Evolutionary conservation across 306 rosid species (phyloP).

Genomic region (Castanea crenata): DNA sequence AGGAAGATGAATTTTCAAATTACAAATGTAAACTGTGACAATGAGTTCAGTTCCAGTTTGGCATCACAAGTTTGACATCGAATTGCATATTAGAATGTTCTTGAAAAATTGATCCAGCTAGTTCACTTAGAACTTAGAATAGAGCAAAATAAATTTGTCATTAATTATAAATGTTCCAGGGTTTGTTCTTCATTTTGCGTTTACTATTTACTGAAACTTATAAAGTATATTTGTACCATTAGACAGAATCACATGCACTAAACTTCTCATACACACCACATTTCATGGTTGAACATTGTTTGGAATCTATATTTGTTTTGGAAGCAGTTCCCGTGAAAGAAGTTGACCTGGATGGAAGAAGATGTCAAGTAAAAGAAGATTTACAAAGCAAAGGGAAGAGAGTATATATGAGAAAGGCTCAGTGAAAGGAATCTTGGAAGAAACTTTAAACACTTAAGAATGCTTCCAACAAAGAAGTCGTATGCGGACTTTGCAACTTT

Average conservation of each 20-base stretch:
- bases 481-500: conserved; percentile 76
- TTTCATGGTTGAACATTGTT: conserved; percentile 59
- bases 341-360: conserved; percentile 46
- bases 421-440: conserved; percentile 65
- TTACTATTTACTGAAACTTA: not conserved
- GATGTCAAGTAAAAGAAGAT: conserved; percentile 26
- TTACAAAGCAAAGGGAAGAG: conserved; percentile 13
- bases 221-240: not conserved
- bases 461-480: conserved; percentile 77
- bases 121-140: not conserved
- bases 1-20: not conserved
- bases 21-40: not conserved
- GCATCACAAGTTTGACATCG: not conserved
- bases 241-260: not conserved
- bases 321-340: conserved; percentile 89
- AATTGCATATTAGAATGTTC: not conserved
- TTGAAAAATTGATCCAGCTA: not conserved
- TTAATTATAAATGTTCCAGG: not conserved
- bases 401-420: conserved; percentile 17
- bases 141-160: not conserved
- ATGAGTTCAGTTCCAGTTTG: not conserved
- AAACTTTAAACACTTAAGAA: conserved; percentile 78
- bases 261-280: conserved; percentile 58
- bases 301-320: conserved; percentile 37
- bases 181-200: not conserved